Conservation (phyloP, 129 eudicot genomes). For the Scalesia atractyloides region DNA sequence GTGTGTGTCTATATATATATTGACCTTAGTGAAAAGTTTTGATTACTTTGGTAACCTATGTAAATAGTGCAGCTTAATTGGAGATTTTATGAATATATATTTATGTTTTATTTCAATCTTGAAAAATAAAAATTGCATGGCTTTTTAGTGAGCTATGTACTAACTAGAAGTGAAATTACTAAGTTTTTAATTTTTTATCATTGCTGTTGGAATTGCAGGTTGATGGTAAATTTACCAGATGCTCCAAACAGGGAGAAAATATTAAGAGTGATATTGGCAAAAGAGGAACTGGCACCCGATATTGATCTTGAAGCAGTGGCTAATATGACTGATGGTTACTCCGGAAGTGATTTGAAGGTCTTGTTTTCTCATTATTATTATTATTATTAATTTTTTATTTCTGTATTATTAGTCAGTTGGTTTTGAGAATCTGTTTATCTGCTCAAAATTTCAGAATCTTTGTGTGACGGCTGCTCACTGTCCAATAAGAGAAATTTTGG, state of each 20-base stretch:
- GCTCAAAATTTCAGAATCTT: slow-evolving; percentile 60
- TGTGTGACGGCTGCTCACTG: slow-evolving; percentile 95
- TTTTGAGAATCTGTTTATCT: slow-evolving; percentile 6
- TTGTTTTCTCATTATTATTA: neutral
- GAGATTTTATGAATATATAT: neutral
- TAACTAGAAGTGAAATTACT: neutral
- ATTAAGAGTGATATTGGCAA: slow-evolving; percentile 70
- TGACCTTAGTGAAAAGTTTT: too few relatives aligned
- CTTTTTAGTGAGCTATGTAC: neutral
- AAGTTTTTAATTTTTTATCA: neutral
- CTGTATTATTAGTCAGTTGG: neutral
- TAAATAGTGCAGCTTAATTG: neutral
- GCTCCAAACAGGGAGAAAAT: slow-evolving; percentile 78
- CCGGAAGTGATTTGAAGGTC: slow-evolving; percentile 96
- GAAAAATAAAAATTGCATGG: neutral
- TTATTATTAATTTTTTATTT: neutral
- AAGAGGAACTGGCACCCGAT: slow-evolving; percentile 72
- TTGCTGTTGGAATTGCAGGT: slow-evolving; percentile 42
- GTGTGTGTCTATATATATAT: too few relatives aligned
- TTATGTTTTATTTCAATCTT: neutral
- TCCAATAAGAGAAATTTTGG: slow-evolving; percentile 88
- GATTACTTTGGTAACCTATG: too few relatives aligned
- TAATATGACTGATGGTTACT: slow-evolving; percentile 84
- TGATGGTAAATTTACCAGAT: slow-evolving; percentile 93
- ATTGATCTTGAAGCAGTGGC: slow-evolving; percentile 80